Base-by-base conservation (phyloP, 2,329 filamentous ascomycete species). In the Ophiostoma australiae region DNA sequence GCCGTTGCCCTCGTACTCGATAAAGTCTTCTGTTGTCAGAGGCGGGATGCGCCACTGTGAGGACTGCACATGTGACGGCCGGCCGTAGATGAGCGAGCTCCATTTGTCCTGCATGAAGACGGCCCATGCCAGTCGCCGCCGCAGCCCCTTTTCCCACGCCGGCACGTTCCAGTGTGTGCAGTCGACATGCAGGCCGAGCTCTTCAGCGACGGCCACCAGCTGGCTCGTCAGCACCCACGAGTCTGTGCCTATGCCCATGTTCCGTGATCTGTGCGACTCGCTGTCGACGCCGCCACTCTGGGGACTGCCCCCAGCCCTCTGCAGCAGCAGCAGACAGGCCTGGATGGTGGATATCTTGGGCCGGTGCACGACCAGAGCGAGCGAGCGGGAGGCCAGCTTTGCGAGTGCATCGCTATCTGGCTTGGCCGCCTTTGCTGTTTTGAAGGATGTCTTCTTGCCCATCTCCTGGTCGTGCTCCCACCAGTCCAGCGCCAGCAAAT, bases 21-120 rank as follows among this genome's bases (percentile, higher is more conserved):
- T 58, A 65, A 81, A 81, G 72, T 85, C 69, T 13, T 33, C 35
- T 0, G 67, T 23, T 1, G 35, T 31, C 5, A 70, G 65, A 15
- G 37, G 65, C 15, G 69, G 69, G 1, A 70, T 63, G 8, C 65
- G 65, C 69, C 69, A 70, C 15, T 70, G 48, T 15, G 48, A 31
- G 2, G 70, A 33, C 35, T 61, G 71, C 5, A 73, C 55, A 44
- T 74, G 74, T 17, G 73, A 73, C 2, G 91, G 91, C 20, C 90
- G 87, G 74, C 91, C 90, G 76, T 92, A 89, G 44, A 91, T 87
- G 37, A 93, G 81, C 2, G 90, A 89, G 63, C 88, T 90, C 91
- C 91, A 93, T 79, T 92, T 96, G 80, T 97, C 94, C 80, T 97
- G 93, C 90, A 96, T 94, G 78, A 95, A 97, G 69, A 97, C 80